Percentiles rank a stretch among this genome's conserved stretches.
These are phyloP conservation scores for Colletotrichum simmondsii DNA, from an alignment of 2,329 filamentous ascomycete species.

Conservation along the genomic window DNA sequence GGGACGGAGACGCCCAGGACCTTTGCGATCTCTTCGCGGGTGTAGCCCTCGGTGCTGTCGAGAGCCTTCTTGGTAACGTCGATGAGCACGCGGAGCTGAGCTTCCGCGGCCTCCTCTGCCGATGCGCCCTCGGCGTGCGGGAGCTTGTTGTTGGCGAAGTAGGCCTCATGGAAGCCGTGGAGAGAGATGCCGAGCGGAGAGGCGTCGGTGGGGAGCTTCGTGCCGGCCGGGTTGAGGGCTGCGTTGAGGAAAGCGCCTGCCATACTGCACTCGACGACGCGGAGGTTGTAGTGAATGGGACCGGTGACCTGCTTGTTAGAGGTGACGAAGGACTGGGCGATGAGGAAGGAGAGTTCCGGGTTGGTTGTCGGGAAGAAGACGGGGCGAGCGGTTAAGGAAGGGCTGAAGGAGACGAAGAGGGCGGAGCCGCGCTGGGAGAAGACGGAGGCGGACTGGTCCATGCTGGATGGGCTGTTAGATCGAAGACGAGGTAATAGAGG, in stretches of 20 bases:
- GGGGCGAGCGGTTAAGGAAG: slow-evolving; percentile 78
- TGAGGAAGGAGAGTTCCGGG: slow-evolving; percentile 89
- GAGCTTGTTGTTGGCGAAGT: slow-evolving; percentile 69
- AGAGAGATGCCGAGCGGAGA: slow-evolving; percentile 86
- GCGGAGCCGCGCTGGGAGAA: slow-evolving; percentile 89
- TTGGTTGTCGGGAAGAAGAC: slow-evolving; percentile 84
- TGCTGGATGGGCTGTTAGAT: slow-evolving; percentile 60
- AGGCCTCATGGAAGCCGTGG: slow-evolving; percentile 86
- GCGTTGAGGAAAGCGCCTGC: slow-evolving; percentile 78
- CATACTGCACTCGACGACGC: slow-evolving; percentile 94
- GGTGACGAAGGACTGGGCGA: slow-evolving; percentile 93
- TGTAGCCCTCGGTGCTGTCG: slow-evolving; percentile 84
- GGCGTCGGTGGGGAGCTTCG: slow-evolving; percentile 77
- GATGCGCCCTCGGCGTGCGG: slow-evolving; percentile 40
- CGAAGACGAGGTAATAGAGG: neutral
- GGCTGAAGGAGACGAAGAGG: slow-evolving; percentile 90
- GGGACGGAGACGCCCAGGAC: slow-evolving; percentile 75
- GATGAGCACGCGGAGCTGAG: slow-evolving; percentile 81
- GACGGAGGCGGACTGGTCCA: slow-evolving; percentile 97
- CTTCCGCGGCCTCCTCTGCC: slow-evolving; percentile 46
- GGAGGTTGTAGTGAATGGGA: slow-evolving; percentile 94
- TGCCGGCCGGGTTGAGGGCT: slow-evolving; percentile 64
- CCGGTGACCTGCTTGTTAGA: slow-evolving; percentile 96
- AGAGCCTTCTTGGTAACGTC: slow-evolving; percentile 77
- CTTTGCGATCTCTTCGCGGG: slow-evolving; percentile 82